These are phyloP conservation scores for Primulina tabacum DNA, from an alignment of 257 asterid genomes.

Conservation along the genomic window DNA sequence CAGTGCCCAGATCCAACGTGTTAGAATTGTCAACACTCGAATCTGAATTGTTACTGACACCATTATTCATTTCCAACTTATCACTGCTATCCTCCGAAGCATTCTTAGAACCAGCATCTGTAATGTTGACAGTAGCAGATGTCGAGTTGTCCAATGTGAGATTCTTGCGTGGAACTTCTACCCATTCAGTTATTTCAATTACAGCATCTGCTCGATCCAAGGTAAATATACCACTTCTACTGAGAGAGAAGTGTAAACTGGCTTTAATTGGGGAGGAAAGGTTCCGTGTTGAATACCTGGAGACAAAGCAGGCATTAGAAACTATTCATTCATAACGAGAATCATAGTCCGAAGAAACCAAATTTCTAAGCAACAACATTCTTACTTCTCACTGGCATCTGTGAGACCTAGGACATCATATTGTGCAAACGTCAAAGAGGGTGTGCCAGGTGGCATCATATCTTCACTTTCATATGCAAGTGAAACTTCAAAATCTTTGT, in stretches of 20 bases:
- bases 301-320: constrained; percentile 17
- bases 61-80: constrained; percentile 45
- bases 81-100: constrained; percentile 58
- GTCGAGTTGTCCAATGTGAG: constrained; percentile 79
- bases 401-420: constrained; percentile 85
- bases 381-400: constrained; percentile 80
- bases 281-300: constrained; percentile 85
- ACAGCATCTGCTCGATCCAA: constrained; percentile 95
- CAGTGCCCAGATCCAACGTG: constrained; percentile 56
- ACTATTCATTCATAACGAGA: constrained; percentile 23
- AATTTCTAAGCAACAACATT: constrained; percentile 20
- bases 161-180: constrained; percentile 87
- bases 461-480: constrained; percentile 86
- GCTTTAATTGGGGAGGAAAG: constrained; percentile 95
- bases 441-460: constrained; percentile 66
- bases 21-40: constrained; percentile 43
- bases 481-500: constrained; percentile 88
- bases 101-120: constrained; percentile 46
- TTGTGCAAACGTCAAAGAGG: constrained; percentile 66
- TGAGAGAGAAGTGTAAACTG: constrained; percentile 85
- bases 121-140: constrained; percentile 53
- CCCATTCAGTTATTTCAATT: constrained; percentile 95
- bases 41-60: constrained; percentile 38
- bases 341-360: constrained; percentile 18
- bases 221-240: constrained; percentile 84